Percentiles rank a stretch among this genome's conserved stretches.
Conservation (phyloP, 179 eudicot species). For the Sideroxylon spinosum region DNA sequence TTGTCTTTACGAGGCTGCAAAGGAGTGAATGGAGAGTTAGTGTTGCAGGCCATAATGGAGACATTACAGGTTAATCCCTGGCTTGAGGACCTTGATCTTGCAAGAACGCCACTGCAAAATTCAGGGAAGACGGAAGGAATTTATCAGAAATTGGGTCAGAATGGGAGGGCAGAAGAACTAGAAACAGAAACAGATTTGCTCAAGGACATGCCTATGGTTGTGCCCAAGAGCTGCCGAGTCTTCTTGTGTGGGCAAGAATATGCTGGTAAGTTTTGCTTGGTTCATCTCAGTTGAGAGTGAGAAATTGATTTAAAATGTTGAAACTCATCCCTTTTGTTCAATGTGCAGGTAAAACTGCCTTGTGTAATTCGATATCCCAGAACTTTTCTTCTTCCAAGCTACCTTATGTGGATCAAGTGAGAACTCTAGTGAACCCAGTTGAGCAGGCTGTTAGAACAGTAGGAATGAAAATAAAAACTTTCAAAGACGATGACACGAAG, state of each 20-base stretch:
- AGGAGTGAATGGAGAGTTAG: conserved; percentile 76
- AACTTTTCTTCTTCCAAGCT: conserved; percentile 57
- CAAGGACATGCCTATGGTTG: conserved; percentile 74
- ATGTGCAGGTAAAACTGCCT: conserved; percentile 74
- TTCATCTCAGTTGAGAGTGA: no score
- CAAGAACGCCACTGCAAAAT: conserved; percentile 64
- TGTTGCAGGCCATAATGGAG: conserved; percentile 59
- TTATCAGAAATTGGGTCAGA: conserved; percentile 66
- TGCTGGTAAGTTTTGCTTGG: conserved; percentile 47
- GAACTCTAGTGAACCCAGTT: conserved; percentile 72
- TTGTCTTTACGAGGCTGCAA: conserved; percentile 78
- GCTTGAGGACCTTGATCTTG: conserved; percentile 85
- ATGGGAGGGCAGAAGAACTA: conserved; percentile 45
- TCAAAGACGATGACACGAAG: conserved; percentile 69
- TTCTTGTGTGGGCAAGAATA: conserved; percentile 84
- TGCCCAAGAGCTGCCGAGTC: conserved; percentile 75
- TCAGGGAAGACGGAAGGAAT: conserved; percentile 69
- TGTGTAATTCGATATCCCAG: conserved; percentile 63
- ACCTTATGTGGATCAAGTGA: conserved; percentile 71
- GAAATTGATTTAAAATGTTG: not conserved
- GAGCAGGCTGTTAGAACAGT: conserved; percentile 72
- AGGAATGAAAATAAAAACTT: conserved; percentile 62
- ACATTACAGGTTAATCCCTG: conserved; percentile 84
- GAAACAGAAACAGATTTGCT: conserved; percentile 57
- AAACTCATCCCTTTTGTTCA: not conserved